phyloP scores from a whole-genome alignment of 257 asterid species.

The Solanum raphanifolium region DNA sequence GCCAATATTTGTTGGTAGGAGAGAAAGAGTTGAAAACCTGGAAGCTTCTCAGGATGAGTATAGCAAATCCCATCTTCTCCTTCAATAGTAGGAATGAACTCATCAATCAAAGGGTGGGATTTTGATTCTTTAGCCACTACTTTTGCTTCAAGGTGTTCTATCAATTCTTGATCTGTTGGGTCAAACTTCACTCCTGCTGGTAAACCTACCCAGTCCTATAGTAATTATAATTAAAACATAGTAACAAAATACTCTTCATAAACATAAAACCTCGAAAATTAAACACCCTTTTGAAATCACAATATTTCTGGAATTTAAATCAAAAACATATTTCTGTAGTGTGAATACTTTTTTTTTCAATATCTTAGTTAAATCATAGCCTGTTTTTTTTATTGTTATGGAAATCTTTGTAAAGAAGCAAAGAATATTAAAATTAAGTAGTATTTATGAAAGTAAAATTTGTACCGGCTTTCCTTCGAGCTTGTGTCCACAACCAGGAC shows the following conservation, averaged over 20 bases:
- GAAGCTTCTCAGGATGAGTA: conserved; percentile 66
- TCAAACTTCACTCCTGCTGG: conserved; percentile 99
- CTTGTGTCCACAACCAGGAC: conserved; percentile 98
- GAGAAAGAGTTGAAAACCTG: conserved; percentile 24
- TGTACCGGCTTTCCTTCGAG: conserved; percentile 87
- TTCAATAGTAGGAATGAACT: conserved; percentile 59
- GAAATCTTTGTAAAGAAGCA: conserved; percentile 23
- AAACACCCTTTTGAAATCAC: not conserved
- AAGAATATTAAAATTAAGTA: conserved; percentile 19
- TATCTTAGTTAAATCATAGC: not conserved
- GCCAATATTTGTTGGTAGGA: not conserved
- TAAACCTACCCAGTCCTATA: conserved; percentile 92
- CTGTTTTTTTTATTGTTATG: not conserved
- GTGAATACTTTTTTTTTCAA: not conserved
- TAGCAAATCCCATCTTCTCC: conserved; percentile 70
- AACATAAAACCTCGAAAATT: not conserved
- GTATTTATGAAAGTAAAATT: not conserved
- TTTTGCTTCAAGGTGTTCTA: conserved; percentile 93
- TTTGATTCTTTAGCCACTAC: conserved; percentile 69
- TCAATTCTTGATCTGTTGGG: conserved; percentile 96
- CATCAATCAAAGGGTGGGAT: conserved; percentile 92
- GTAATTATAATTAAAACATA: not conserved
- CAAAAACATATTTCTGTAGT: no score
- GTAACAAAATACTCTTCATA: not conserved
- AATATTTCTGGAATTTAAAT: not conserved